Evolutionary conservation across 768 basidiomycete species (phyloP).

Genomic region (Dictyophora rubrovolvata): DNA sequence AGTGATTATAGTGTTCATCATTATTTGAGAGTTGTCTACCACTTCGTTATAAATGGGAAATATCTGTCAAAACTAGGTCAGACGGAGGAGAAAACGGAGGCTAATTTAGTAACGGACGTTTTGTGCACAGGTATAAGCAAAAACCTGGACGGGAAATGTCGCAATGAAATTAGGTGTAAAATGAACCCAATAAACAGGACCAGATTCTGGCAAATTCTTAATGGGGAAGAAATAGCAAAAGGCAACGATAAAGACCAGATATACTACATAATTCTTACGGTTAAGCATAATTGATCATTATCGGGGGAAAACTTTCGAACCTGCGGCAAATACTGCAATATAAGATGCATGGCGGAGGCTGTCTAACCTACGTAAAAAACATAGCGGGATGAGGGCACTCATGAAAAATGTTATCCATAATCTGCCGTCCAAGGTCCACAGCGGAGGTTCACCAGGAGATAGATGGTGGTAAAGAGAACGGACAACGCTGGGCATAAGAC

Average conservation of each 20-base stretch:
- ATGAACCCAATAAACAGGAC: conserved; percentile 61
- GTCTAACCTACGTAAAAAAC: conserved; percentile 75
- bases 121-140: conserved; percentile 87
- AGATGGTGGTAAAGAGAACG: conserved; percentile 73
- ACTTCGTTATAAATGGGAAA: conserved; percentile 95
- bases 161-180: conserved; percentile 71
- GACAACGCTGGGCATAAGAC: conserved; percentile 86
- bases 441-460: conserved; percentile 56
- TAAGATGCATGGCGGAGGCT: conserved; percentile 87
- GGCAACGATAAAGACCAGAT: conserved; percentile 71
- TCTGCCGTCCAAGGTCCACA: conserved; percentile 66
- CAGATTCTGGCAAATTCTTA: conserved; percentile 48
- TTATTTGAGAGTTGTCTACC: conserved; percentile 61
- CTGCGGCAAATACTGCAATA: conserved; percentile 81
- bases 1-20: conserved; percentile 83
- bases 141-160: conserved; percentile 89
- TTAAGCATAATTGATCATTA: not conserved
- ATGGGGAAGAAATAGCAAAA: conserved; percentile 70
- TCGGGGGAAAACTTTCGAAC: conserved; percentile 31
- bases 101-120: conserved; percentile 45
- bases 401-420: conserved; percentile 79
- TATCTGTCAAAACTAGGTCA: conserved; percentile 37
- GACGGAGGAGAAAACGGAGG: not conserved
- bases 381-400: conserved; percentile 66
- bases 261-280: conserved; percentile 35